These are phyloP conservation scores for Saccharomycopsis amapae DNA, from an alignment of 805 yeast species.

Conservation along the genomic window DNA sequence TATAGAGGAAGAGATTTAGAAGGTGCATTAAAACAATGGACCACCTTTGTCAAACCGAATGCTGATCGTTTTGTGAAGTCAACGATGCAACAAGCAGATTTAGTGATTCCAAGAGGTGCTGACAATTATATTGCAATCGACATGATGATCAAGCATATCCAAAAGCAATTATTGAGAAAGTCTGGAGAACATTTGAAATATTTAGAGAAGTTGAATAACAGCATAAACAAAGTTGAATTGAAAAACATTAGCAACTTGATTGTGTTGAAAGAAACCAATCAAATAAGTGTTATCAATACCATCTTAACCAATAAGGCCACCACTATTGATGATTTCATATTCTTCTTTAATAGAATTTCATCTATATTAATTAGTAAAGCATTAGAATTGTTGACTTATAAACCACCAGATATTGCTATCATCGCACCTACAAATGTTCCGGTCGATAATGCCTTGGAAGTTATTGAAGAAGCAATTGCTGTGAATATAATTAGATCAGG, in stretches of 20 bases:
- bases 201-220: conserved; percentile 40
- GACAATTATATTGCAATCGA: conserved; percentile 66
- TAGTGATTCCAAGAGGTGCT: conserved; percentile 84
- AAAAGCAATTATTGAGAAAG: conserved; percentile 59
- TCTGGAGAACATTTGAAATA: conserved; percentile 61
- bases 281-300: conserved; percentile 64
- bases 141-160: conserved; percentile 71
- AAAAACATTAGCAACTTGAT: conserved; percentile 35
- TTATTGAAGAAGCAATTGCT: conserved; percentile 49
- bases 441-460: conserved; percentile 9
- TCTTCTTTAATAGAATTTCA: conserved; percentile 80
- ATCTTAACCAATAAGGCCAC: conserved; percentile 52
- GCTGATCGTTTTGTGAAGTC: conserved; percentile 70
- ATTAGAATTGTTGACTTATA: conserved; percentile 37
- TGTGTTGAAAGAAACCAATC: conserved; percentile 46
- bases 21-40: conserved; percentile 88
- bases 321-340: conserved; percentile 69
- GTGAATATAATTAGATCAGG: conserved; percentile 85
- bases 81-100: conserved; percentile 72
- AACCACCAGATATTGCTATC: conserved; percentile 1
- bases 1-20: conserved; percentile 77
- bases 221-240: conserved; percentile 28
- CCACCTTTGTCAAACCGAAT: conserved; percentile 84
- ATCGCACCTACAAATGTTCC: conserved; percentile 9
- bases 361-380: conserved; percentile 62